phyloP scores from a whole-genome alignment of 2,329 filamentous ascomycete genomes.

The Leptographium wingfieldii region DNA sequence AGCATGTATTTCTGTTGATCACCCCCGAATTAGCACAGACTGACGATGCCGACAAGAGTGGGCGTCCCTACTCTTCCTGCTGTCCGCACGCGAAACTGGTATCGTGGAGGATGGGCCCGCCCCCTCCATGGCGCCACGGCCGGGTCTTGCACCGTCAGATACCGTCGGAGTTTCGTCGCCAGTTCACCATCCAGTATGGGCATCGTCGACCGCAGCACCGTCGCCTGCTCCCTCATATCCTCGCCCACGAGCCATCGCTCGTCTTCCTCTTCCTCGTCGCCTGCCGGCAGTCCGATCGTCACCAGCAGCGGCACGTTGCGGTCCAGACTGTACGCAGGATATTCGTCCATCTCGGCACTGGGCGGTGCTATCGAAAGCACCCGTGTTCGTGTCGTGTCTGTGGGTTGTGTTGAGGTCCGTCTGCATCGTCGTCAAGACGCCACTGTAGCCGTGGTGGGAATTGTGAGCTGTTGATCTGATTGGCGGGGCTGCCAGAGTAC shows the following conservation, averaged over 20 bases:
- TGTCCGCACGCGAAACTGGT: slow-evolving; percentile 56
- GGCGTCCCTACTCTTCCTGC: slow-evolving; percentile 63
- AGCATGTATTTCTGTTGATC: slow-evolving; percentile 30
- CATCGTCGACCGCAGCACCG: slow-evolving; percentile 57
- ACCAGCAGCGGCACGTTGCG: slow-evolving; percentile 80
- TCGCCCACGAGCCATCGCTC: slow-evolving; percentile 30
- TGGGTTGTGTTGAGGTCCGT: background rate
- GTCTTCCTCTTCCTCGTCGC: background rate
- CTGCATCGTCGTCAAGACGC: too few relatives aligned
- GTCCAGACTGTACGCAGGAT: slow-evolving; percentile 65
- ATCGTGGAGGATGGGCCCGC: slow-evolving; percentile 36
- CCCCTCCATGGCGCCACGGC: slow-evolving; percentile 54
- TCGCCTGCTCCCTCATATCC: slow-evolving; percentile 43
- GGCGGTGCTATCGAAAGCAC: background rate
- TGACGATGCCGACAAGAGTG: too few relatives aligned
- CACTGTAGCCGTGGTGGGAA: background rate
- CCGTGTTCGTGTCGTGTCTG: background rate
- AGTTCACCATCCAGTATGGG: slow-evolving; percentile 52
- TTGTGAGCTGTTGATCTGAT: background rate
- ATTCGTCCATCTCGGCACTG: slow-evolving; percentile 54
- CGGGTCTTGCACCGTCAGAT: slow-evolving; percentile 54
- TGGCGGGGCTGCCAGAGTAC: background rate
- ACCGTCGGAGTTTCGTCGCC: slow-evolving; percentile 50
- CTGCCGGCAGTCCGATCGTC: slow-evolving; percentile 57
- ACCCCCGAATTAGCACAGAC: too few relatives aligned